These are phyloP conservation scores for Saccharomyces pastorianus DNA, from an alignment of 1,139 yeast genomes.

Conservation along the genomic window DNA sequence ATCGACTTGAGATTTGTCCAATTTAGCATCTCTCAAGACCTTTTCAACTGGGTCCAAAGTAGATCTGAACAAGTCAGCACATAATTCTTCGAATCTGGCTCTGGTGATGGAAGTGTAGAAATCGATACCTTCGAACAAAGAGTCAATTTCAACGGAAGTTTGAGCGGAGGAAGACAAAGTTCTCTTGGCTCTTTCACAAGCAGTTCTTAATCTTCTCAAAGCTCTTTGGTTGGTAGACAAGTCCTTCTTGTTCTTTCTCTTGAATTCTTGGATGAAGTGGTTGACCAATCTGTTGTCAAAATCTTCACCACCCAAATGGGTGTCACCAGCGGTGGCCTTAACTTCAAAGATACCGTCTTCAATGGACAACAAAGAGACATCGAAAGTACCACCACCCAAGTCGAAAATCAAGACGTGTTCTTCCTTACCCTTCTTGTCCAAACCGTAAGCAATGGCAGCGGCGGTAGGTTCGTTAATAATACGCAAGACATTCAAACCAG, in stretches of 20 bases:
- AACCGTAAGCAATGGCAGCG: slow-evolving; percentile 98
- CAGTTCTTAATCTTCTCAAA: slow-evolving; percentile 80
- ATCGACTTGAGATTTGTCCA: slow-evolving; percentile 71
- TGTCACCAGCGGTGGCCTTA: slow-evolving; percentile 99
- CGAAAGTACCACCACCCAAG: slow-evolving; percentile 99
- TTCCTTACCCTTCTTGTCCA: slow-evolving; percentile 83
- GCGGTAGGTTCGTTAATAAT: slow-evolving; percentile 98
- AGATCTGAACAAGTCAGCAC: slow-evolving; percentile 77
- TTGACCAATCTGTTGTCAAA: slow-evolving; percentile 75
- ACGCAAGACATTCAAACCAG: slow-evolving; percentile 94
- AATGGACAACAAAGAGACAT: slow-evolving; percentile 89
- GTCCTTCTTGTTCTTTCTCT: slow-evolving; percentile 77
- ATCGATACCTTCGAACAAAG: slow-evolving; percentile 91
- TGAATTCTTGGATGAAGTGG: slow-evolving; percentile 74
- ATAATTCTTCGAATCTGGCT: slow-evolving; percentile 85
- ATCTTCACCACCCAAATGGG: slow-evolving; percentile 63
- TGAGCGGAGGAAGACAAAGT: slow-evolving; percentile 79
- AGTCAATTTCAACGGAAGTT: slow-evolving; percentile 83
- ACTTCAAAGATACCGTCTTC: slow-evolving; percentile 98
- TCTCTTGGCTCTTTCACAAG: slow-evolving; percentile 91
- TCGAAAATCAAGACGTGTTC: slow-evolving; percentile 90
- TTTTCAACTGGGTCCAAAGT: slow-evolving; percentile 81
- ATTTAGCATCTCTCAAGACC: slow-evolving; percentile 74
- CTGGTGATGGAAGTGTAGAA: slow-evolving; percentile 77
- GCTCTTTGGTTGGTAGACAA: slow-evolving; percentile 72